Conservation (phyloP, 108 stramenopile genomes). For the Cyclotella atomus region DNA sequence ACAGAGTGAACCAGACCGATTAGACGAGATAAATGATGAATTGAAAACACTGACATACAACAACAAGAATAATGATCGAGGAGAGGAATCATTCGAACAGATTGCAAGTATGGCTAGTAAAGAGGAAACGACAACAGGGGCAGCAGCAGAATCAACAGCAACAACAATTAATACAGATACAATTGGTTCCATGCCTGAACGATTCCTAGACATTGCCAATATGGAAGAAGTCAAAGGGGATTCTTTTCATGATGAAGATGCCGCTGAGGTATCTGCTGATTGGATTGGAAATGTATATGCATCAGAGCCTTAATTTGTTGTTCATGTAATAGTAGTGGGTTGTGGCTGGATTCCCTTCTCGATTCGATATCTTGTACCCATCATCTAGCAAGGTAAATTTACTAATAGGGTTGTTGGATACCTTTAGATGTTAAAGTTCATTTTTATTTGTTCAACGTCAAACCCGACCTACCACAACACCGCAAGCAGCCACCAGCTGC, state of each 20-base stretch:
- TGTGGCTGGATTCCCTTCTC: no score
- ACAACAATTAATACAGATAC: neutral
- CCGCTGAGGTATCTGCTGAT: neutral
- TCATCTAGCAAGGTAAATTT: no score
- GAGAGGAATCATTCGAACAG: constrained; percentile 2
- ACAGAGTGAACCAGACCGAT: constrained; percentile 9
- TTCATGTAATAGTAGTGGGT: no score
- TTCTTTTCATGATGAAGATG: neutral
- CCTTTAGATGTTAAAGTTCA: no score
- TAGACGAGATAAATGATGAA: constrained; percentile 17
- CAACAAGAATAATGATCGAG: neutral
- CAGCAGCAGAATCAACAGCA: no score
- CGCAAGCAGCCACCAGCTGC: no score
- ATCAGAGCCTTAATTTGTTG: no score
- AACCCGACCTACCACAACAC: no score
- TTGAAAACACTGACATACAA: constrained; percentile 8
- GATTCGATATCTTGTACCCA: no score
- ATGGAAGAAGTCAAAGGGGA: neutral
- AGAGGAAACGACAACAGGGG: no score
- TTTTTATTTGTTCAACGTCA: no score
- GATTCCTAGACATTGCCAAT: neutral
- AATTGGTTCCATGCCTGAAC: neutral
- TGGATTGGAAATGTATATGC: constrained; percentile 1
- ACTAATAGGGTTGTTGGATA: no score
- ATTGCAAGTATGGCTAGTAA: neutral